Conservation (phyloP, 2,329 filamentous ascomycete genomes). For the Zymoseptoria brevis region DNA sequence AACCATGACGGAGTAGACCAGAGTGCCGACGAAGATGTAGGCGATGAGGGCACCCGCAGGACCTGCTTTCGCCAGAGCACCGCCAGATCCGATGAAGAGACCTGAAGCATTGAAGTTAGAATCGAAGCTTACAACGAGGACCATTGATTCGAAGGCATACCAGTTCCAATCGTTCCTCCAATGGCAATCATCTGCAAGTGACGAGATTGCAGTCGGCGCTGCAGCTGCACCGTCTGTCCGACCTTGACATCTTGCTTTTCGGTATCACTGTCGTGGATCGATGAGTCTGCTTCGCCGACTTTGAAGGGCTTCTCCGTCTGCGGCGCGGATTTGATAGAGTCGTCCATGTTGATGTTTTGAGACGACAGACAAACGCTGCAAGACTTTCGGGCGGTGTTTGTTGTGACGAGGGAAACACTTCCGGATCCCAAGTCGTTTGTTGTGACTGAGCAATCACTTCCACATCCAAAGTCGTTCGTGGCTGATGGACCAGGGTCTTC, state of each 20-base stretch:
- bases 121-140: not conserved
- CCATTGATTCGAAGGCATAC: not conserved
- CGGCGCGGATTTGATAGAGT: not conserved
- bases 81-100: conserved; percentile 36
- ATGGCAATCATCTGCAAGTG: conserved; percentile 35
- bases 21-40: conserved; percentile 37
- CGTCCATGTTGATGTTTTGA: not conserved
- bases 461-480: not conserved
- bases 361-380: not conserved
- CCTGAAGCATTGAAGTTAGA: conserved; percentile 16
- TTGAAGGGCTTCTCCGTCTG: not conserved
- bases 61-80: conserved; percentile 32
- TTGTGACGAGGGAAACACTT: not conserved
- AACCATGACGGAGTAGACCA: conserved; percentile 43
- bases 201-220: conserved; percentile 29
- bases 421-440: not conserved
- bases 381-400: not conserved
- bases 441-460: not conserved
- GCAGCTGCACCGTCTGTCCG: conserved; percentile 27
- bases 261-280: conserved; percentile 5
- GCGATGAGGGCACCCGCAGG: conserved; percentile 39
- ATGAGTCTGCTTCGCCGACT: not conserved
- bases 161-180: conserved; percentile 11
- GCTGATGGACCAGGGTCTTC: not conserved
- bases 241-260: conserved; percentile 11